Evolutionary conservation across 371 early-diverging fungal species (phyloP), one percentile per base, ranked within the genome.

Genomic region (Apophysomyces sp.): DNA sequence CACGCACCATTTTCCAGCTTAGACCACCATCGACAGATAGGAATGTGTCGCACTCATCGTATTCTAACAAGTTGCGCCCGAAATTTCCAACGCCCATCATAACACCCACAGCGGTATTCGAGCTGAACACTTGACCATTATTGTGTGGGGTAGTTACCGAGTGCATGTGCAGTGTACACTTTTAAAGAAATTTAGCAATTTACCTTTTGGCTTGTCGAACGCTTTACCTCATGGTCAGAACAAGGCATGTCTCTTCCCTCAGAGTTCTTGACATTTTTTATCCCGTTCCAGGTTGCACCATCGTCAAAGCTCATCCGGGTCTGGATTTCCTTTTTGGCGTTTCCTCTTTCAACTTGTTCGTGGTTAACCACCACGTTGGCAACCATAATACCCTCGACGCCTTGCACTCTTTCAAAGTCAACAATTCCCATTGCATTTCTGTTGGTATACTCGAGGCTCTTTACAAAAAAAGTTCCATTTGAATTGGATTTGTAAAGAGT

Each of bases 71-170:
- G 55, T 77, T 66, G 0, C 76, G 51, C 11, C 97, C 96, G 12
- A 94, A 96, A 61, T 84, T 92, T 7, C 98, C 98, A 8, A 97
- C 94, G 18, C 94, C 98, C 80, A 96, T 77, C 34, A 96, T 69
- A 9, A 94, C 76, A 40, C 98, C 98, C 0, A 96, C 87, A 11
- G 96, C 90, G 4, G 87, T 76, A 30, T 78, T 63, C 0, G 90
- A 82, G 4, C 93, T 89, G 64, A 89, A 92, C 0, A 94, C 78
- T 27, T 82, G 81, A 5, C 95, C 95, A 8, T 74, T 61, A 55
- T 87, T 81, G 31, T 76, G 79, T 3, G 78, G 71, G 0, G 85
- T 73, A 1, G 94, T 94, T n/a, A 93, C 84, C 4, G 94, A 93
- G 62, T 95, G 94, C 28, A 97, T 73, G 71, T 96, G 94, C 58